phyloP scores from a whole-genome alignment of 2,329 filamentous ascomycete species.

The Aspergillus sp. region DNA sequence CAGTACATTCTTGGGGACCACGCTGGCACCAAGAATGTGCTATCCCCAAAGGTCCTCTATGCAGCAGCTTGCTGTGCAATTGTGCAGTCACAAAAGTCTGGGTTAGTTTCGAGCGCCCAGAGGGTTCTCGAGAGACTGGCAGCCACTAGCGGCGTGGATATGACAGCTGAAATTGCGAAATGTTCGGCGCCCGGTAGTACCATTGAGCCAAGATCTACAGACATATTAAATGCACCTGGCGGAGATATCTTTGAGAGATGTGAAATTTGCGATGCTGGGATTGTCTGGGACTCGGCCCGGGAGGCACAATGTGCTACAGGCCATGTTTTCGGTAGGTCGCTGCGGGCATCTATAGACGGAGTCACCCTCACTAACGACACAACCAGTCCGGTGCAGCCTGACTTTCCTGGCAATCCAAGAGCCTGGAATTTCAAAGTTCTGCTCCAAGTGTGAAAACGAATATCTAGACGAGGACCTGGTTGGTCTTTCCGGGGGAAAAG shows the following conservation, averaged over 20 bases:
- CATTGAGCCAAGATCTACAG: slow-evolving; percentile 25
- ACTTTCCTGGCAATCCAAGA: slow-evolving; percentile 58
- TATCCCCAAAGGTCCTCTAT: slow-evolving; percentile 35
- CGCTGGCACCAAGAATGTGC: slow-evolving; percentile 15
- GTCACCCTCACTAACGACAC: slow-evolving; percentile 8
- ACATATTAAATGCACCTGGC: slow-evolving; percentile 23
- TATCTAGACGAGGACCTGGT: slow-evolving; percentile 49
- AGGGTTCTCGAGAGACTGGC: slow-evolving; percentile 29
- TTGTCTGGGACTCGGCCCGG: slow-evolving; percentile 49
- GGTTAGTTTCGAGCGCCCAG: slow-evolving; percentile 26
- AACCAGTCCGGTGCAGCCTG: slow-evolving; percentile 52
- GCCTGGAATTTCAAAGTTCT: slow-evolving; percentile 54
- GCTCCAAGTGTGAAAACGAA: slow-evolving; percentile 52
- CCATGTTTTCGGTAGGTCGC: slow-evolving; percentile 51
- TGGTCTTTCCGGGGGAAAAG: slow-evolving; percentile 13
- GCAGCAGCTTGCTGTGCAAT: slow-evolving; percentile 38
- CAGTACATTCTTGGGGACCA: slow-evolving; percentile 28
- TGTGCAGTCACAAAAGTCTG: slow-evolving; percentile 23
- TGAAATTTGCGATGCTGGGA: slow-evolving; percentile 50
- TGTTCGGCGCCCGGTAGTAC: slow-evolving; percentile 18
- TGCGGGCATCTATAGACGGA: too few species aligned
- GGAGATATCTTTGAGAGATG: slow-evolving; percentile 48
- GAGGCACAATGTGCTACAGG: slow-evolving; percentile 52
- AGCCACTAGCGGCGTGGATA: slow-evolving; percentile 25
- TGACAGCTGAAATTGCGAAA: slow-evolving; percentile 34